phyloP scores from a whole-genome alignment of 1,139 yeast genomes.

The Pneumocystis murina region DNA sequence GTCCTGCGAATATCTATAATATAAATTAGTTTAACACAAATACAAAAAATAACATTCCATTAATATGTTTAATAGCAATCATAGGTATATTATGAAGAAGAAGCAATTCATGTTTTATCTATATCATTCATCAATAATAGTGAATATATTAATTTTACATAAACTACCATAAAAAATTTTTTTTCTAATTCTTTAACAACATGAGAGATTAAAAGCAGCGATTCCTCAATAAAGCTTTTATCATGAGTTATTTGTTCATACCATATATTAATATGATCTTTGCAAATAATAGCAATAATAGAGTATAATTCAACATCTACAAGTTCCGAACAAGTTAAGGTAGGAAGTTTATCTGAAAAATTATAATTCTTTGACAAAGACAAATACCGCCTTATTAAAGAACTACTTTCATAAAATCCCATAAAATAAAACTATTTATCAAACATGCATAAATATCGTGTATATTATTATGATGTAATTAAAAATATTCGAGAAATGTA shows the following conservation, averaged over 20 bases:
- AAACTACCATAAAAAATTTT: slow-evolving; percentile 19
- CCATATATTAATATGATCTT: slow-evolving; percentile 36
- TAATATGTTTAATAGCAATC: slow-evolving; percentile 26
- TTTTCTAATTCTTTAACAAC: slow-evolving; percentile 28
- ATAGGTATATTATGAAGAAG: slow-evolving; percentile 32
- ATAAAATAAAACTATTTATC: background rate
- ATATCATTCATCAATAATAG: slow-evolving; percentile 4
- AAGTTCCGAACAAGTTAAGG: slow-evolving; percentile 23
- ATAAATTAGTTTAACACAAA: background rate
- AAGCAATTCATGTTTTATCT: slow-evolving; percentile 24
- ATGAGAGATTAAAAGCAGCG: slow-evolving; percentile 27
- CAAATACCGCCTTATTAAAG: background rate
- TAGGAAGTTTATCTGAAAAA: slow-evolving; percentile 9
- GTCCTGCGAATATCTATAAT: slow-evolving; percentile 15
- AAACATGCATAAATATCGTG: background rate
- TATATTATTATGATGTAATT: background rate
- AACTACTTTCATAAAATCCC: background rate
- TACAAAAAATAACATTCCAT: slow-evolving; percentile 3
- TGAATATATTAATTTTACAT: slow-evolving; percentile 9
- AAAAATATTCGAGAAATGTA: background rate
- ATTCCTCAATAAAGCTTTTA: slow-evolving; percentile 27
- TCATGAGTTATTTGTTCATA: slow-evolving; percentile 30
- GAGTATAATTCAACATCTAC: slow-evolving; percentile 31
- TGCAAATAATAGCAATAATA: slow-evolving; percentile 30
- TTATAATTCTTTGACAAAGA: background rate